phyloP scores from a whole-genome alignment of 345 rosid genomes.

The Carallia brachiata region DNA sequence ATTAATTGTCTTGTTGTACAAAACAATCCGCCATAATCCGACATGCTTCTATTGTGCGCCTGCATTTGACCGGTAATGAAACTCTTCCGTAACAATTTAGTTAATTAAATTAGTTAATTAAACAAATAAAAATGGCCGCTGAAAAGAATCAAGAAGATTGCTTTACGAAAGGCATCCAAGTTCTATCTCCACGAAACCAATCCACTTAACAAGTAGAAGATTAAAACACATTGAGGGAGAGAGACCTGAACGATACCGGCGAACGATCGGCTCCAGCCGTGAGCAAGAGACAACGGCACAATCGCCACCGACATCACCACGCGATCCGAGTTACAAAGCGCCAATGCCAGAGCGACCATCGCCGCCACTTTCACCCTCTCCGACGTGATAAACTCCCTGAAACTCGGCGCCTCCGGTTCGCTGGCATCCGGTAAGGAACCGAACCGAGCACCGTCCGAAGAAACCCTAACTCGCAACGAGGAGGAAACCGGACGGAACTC shows the following conservation, averaged over 20 bases:
- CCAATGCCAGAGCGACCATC: slow-evolving; percentile 82
- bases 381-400: slow-evolving; percentile 80
- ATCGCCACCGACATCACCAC: slow-evolving; percentile 96
- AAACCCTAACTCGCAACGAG: slow-evolving; percentile 38
- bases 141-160: too few species aligned
- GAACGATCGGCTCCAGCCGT: slow-evolving; percentile 98
- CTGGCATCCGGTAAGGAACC: slow-evolving; percentile 30
- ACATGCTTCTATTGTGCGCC: too few species aligned
- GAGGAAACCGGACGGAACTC: slow-evolving; percentile 17
- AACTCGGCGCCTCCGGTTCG: slow-evolving; percentile 39
- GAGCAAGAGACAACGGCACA: slow-evolving; percentile 73
- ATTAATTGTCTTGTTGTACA: too few species aligned
- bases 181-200: too few species aligned
- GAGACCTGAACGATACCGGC: slow-evolving; percentile 91
- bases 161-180: too few species aligned
- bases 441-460: slow-evolving; percentile 45
- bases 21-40: too few species aligned
- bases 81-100: too few species aligned
- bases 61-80: too few species aligned
- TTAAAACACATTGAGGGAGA: not conserved
- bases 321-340: slow-evolving; percentile 88
- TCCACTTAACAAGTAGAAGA: not conserved
- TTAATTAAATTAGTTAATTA: too few species aligned
- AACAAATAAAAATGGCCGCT: too few species aligned
- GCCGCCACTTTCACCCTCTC: slow-evolving; percentile 93